These are phyloP conservation scores for Neurospora sp. DNA, from an alignment of 495 filamentous ascomycete genomes.

Conservation along the genomic window DNA sequence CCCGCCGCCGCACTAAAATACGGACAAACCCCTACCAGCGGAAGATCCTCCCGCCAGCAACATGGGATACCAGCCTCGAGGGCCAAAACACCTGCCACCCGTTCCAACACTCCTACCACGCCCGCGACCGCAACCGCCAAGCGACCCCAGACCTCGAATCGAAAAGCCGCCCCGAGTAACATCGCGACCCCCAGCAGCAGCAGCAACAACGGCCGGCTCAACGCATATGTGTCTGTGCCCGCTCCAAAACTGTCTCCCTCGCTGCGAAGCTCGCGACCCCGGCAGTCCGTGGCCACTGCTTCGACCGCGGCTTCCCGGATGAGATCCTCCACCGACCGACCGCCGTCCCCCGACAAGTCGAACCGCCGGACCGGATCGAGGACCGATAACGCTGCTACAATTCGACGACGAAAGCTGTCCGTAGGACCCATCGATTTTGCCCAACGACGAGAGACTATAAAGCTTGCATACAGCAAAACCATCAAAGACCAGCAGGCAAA, in stretches of 20 bases:
- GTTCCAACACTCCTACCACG: slow-evolving; percentile 21
- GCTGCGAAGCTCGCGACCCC: slow-evolving; percentile 69
- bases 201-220: slow-evolving; percentile 28
- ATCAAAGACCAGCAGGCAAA: slow-evolving; percentile 58
- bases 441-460: slow-evolving; percentile 63
- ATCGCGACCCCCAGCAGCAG: slow-evolving; percentile 19
- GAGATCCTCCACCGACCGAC: slow-evolving; percentile 32
- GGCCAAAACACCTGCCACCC: slow-evolving; percentile 26
- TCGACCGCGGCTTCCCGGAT: slow-evolving; percentile 55
- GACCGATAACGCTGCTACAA: slow-evolving; percentile 17
- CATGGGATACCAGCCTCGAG: slow-evolving; percentile 10
- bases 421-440: slow-evolving; percentile 69
- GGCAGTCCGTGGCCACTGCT: slow-evolving; percentile 70
- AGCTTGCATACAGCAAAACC: slow-evolving; percentile 68
- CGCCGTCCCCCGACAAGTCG: slow-evolving; percentile 25
- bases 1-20: slow-evolving; percentile 31
- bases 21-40: slow-evolving; percentile 17
- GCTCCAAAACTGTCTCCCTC: slow-evolving; percentile 50
- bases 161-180: slow-evolving; percentile 21
- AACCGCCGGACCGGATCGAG: slow-evolving; percentile 27
- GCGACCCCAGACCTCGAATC: slow-evolving; percentile 23
- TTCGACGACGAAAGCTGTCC: slow-evolving; percentile 35
- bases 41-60: slow-evolving; percentile 28
- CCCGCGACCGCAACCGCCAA: slow-evolving; percentile 15
- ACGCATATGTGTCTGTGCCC: slow-evolving; percentile 41